phyloP scores from a whole-genome alignment of 129 eudicot genomes.

The Pseudognaphalium luteoalbum region DNA sequence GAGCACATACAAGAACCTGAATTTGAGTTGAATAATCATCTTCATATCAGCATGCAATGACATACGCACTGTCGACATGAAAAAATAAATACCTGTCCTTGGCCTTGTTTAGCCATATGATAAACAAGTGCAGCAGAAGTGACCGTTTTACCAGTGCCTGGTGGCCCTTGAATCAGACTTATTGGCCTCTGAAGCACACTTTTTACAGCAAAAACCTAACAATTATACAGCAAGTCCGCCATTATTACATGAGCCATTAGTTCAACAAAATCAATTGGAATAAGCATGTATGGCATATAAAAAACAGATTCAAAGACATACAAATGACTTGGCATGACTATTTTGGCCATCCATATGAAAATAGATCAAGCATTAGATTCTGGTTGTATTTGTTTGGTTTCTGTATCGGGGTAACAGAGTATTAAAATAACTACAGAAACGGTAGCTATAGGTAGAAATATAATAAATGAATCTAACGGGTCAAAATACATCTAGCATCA shows the following conservation, averaged over 20 bases:
- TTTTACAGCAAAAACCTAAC: slow-evolving; percentile 90
- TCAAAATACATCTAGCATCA: not conserved
- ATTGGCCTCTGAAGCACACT: slow-evolving; percentile 95
- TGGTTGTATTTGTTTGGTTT: not conserved
- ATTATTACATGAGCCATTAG: not conserved
- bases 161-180: slow-evolving; percentile 95
- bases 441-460: not conserved
- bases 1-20: slow-evolving; percentile 97
- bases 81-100: slow-evolving; percentile 74
- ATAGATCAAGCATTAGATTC: not conserved
- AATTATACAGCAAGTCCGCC: not conserved
- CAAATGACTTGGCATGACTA: not conserved
- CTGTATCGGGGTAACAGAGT: not conserved
- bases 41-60: slow-evolving; percentile 8
- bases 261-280: not conserved
- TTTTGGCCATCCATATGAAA: not conserved
- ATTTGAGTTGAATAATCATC: not conserved
- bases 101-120: slow-evolving; percentile 99
- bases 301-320: not conserved
- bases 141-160: slow-evolving; percentile 96
- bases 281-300: not conserved
- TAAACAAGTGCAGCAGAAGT: slow-evolving; percentile 96
- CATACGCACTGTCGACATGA: not conserved
- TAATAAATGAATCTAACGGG: not conserved
- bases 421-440: too few relatives aligned